Evolutionary conservation across 768 basidiomycete genomes (phyloP).

Genomic region (Amanita pallidorosea): DNA sequence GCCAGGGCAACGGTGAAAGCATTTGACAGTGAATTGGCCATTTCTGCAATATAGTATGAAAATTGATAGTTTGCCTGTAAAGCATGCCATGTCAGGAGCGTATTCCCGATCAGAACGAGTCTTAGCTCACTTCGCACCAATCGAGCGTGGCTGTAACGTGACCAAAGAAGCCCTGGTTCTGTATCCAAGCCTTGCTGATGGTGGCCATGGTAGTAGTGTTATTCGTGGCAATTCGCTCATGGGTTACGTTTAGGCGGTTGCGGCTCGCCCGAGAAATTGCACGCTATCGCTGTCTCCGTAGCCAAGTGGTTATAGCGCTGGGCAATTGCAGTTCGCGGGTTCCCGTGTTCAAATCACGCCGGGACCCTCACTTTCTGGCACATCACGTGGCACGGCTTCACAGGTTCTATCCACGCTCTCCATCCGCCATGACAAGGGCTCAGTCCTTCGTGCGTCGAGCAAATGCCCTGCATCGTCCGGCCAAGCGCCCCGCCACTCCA

Average conservation of each 20-base stretch:
- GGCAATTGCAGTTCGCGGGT: conserved; percentile 4
- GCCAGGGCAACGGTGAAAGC: conserved; percentile 46
- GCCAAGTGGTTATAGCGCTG: conserved; percentile 5
- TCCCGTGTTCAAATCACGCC: conserved; percentile 8
- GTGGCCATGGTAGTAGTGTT: conserved; percentile 18
- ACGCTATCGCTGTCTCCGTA: neutral
- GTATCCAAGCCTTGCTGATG: conserved; percentile 20
- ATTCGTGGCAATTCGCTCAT: neutral
- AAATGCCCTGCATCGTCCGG: conserved; percentile 13
- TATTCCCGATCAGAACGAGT: neutral
- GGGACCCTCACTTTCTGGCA: neutral
- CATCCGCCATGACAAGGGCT: conserved; percentile 27
- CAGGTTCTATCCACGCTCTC: neutral
- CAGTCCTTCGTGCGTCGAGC: conserved; percentile 27
- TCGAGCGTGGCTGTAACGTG: conserved; percentile 61
- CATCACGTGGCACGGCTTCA: neutral
- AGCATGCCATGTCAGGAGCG: neutral
- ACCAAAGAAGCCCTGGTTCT: conserved; percentile 42
- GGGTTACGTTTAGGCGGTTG: no score
- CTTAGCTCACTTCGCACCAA: conserved; percentile 53
- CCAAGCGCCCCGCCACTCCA: conserved; percentile 11
- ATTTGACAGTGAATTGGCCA: conserved; percentile 68
- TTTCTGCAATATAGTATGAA: conserved; percentile 68
- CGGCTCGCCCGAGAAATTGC: no score
- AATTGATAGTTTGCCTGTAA: conserved; percentile 61